A percentile compares a stretch with the other conserved stretches of the same genome.
Conservation (phyloP, 2,329 filamentous ascomycete species). For the Myriosclerotinia duriaeana region DNA sequence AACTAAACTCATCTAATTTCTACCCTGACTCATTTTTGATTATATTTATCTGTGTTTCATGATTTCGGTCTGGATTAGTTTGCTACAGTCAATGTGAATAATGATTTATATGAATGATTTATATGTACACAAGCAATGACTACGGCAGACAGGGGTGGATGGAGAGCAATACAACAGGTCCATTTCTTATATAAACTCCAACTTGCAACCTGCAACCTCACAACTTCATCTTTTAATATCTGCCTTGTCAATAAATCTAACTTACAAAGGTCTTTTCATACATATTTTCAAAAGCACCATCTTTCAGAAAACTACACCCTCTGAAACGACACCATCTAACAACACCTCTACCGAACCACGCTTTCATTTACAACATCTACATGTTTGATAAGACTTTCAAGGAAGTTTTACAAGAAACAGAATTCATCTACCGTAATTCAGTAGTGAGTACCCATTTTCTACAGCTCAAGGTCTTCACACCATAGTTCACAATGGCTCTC, state of each 20-base stretch:
- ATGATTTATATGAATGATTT: neutral
- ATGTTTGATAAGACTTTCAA: no score
- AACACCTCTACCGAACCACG: accelerated
- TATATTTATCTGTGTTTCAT: neutral
- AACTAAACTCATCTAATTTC: neutral
- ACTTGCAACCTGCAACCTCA: neutral
- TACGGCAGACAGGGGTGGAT: neutral
- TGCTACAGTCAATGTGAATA: neutral
- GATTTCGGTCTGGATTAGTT: neutral
- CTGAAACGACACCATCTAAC: neutral
- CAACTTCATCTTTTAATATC: neutral
- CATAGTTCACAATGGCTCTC: no score
- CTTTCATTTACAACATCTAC: no score
- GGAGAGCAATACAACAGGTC: neutral
- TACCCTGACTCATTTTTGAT: neutral
- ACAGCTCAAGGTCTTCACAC: no score
- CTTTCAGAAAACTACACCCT: no score
- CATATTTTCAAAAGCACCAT: no score
- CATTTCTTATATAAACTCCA: neutral
- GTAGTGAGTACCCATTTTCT: no score
- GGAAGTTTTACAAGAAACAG: no score
- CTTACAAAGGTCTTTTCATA: neutral
- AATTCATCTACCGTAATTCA: no score
- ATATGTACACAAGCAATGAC: neutral
- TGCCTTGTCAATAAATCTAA: neutral